Evolutionary conservation across 371 early-diverging fungal genomes (phyloP).

Genomic region (Batrachochytrium dendrobatidis): DNA sequence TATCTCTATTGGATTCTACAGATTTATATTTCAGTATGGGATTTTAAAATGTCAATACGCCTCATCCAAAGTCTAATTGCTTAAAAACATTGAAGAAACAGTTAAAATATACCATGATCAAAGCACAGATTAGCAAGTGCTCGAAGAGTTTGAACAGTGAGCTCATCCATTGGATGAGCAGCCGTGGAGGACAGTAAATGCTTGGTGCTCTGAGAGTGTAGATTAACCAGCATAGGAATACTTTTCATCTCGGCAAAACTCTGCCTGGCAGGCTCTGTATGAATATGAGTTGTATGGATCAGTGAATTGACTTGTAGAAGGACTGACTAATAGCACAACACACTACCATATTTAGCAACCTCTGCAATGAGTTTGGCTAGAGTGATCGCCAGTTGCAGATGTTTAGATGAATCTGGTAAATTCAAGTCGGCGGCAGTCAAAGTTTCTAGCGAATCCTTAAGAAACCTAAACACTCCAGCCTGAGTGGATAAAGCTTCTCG

Average conservation of each 20-base stretch:
- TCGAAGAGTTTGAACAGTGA: conserved; percentile 53
- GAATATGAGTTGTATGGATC: not conserved
- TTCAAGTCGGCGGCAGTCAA: not conserved
- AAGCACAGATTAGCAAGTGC: conserved; percentile 71
- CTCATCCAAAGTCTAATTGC: too few relatives aligned
- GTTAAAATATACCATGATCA: conserved; percentile 57
- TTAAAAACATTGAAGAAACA: not conserved
- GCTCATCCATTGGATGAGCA: conserved; percentile 6
- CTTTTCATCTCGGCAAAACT: conserved; percentile 17
- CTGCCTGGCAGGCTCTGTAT: conserved; percentile 22
- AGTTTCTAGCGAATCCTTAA: conserved; percentile 3
- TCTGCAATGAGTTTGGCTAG: conserved; percentile 23
- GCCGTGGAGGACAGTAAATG: not conserved
- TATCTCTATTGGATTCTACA: conserved; percentile 60
- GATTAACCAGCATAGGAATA: conserved; percentile 12
- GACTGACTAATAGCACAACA: not conserved
- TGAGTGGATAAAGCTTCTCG: not conserved
- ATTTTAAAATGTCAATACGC: not conserved
- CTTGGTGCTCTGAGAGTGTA: conserved; percentile 6
- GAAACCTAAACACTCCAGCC: not conserved
- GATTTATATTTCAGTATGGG: not conserved
- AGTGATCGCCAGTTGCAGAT: not conserved
- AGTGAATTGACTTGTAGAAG: not conserved
- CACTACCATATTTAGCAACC: conserved; percentile 27
- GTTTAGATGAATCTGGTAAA: not conserved